These are phyloP conservation scores for Cladosporium austrohemisphaericum DNA, from an alignment of 2,329 filamentous ascomycete species.

Conservation along the genomic window DNA sequence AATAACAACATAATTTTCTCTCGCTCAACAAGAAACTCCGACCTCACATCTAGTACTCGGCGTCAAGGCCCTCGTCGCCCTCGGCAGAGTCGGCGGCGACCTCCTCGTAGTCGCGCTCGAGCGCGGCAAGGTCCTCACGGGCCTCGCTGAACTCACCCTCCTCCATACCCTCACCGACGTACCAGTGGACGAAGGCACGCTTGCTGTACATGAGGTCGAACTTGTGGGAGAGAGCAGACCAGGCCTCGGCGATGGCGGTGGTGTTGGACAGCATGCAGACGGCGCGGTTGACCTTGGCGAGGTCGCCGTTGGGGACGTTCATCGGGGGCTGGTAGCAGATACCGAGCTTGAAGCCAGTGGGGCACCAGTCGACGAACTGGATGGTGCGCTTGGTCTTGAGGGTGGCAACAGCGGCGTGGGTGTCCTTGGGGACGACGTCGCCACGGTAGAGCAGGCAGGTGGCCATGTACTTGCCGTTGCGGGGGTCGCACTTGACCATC, in stretches of 20 bases:
- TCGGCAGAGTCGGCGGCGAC: conserved; percentile 92
- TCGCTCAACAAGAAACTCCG: conserved; percentile 15
- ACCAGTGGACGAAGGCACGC: conserved; percentile 99
- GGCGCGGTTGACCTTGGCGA: conserved; percentile 96
- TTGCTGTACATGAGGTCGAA: conserved; percentile 99
- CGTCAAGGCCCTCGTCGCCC: conserved; percentile 77
- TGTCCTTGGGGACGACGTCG: conserved; percentile 95
- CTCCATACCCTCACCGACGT: conserved; percentile 99
- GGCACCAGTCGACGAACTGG: conserved; percentile 99
- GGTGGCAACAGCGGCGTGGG: conserved; percentile 84
- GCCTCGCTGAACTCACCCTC: conserved; percentile 99
- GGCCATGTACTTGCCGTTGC: conserved; percentile 99
- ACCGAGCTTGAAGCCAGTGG: conserved; percentile 99
- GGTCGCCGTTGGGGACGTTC: conserved; percentile 92
- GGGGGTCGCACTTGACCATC: conserved; percentile 99
- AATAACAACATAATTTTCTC: conserved; percentile 16
- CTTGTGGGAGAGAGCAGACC: conserved; percentile 93
- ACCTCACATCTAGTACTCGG: conserved; percentile 71
- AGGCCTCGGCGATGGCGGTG: conserved; percentile 96
- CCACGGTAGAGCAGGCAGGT: conserved; percentile 97
- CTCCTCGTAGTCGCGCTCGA: conserved; percentile 98
- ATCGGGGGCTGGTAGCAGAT: conserved; percentile 99
- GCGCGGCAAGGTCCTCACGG: conserved; percentile 93
- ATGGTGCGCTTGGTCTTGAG: conserved; percentile 99
- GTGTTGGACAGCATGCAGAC: conserved; percentile 99